These are phyloP conservation scores for Metarhizium robertsii DNA, from an alignment of 2,329 filamentous ascomycete genomes.

Conservation along the genomic window DNA sequence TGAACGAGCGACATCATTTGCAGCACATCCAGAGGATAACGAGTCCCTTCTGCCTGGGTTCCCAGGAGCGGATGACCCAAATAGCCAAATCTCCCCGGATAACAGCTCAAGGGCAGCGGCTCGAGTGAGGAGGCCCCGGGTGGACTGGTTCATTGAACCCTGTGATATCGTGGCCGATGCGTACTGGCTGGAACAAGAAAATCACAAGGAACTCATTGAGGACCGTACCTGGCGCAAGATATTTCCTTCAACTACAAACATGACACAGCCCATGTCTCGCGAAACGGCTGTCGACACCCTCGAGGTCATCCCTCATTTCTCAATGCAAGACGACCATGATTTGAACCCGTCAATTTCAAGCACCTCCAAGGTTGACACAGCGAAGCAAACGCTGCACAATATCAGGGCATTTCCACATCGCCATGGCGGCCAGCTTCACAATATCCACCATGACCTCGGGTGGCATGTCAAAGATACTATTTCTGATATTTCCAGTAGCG, in stretches of 20 bases:
- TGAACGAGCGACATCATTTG: slow-evolving; percentile 18
- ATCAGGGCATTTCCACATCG: slow-evolving; percentile 46
- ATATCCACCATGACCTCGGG: slow-evolving; percentile 39
- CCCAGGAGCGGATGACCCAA: slow-evolving; percentile 33
- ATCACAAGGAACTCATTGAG: slow-evolving; percentile 74
- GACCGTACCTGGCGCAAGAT: slow-evolving; percentile 68
- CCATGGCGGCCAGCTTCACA: slow-evolving; percentile 38
- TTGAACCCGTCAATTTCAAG: slow-evolving; percentile 14
- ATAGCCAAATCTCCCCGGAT: slow-evolving; percentile 33
- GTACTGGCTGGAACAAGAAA: slow-evolving; percentile 78
- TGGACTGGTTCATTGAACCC: slow-evolving; percentile 78
- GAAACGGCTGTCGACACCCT: slow-evolving; percentile 18
- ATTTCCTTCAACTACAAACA: slow-evolving; percentile 39
- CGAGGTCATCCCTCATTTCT: slow-evolving; percentile 15
- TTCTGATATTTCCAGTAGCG: slow-evolving; percentile 53
- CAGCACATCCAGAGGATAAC: slow-evolving; percentile 14
- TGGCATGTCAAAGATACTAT: slow-evolving; percentile 39
- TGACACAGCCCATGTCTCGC: slow-evolving; percentile 20
- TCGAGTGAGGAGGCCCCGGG: slow-evolving; percentile 62
- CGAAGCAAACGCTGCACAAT: slow-evolving; percentile 49
- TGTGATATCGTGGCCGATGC: slow-evolving; percentile 82
- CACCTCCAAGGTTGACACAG: slow-evolving; percentile 27
- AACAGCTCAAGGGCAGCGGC: slow-evolving; percentile 32
- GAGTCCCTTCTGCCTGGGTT: slow-evolving; percentile 33
- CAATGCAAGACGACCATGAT: slow-evolving; percentile 14